Percentiles rank a stretch among this genome's conserved stretches.
These are phyloP conservation scores for Hymenoscyphus salicellus DNA, from an alignment of 2,329 filamentous ascomycete genomes.

Conservation along the genomic window DNA sequence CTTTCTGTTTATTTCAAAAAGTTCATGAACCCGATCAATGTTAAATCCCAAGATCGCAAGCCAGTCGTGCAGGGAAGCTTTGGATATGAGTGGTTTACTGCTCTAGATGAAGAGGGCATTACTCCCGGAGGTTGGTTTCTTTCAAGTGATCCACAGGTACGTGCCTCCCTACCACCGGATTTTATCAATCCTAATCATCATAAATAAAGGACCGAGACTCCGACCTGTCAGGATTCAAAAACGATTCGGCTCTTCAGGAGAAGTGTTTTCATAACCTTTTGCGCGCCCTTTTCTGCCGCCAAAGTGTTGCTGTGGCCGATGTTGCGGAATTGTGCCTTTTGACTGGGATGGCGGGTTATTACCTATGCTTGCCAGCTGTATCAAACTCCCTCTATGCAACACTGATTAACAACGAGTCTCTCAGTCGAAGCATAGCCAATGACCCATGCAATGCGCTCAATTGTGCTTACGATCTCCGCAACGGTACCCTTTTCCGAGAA, in stretches of 20 bases:
- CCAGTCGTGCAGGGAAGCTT: not conserved
- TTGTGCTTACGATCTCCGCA: conserved; percentile 7
- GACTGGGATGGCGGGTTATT: conserved; percentile 9
- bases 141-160: conserved; percentile 5
- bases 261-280: conserved; percentile 15
- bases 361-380: conserved; percentile 11
- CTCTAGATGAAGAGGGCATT: too few species aligned
- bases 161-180: not conserved
- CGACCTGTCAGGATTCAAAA: not conserved
- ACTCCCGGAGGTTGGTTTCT: not conserved
- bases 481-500: conserved; percentile 14
- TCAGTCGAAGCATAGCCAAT: conserved; percentile 2
- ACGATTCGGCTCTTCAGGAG: not conserved
- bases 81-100: conserved; percentile 10
- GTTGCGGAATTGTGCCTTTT: not conserved
- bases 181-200: not conserved
- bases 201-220: not conserved
- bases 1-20: conserved; percentile 20
- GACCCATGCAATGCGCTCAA: not conserved
- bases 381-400: conserved; percentile 9
- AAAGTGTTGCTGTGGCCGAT: not conserved
- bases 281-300: conserved; percentile 5
- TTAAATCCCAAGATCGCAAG: not conserved
- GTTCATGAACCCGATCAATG: conserved; percentile 5
- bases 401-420: not conserved